These are phyloP conservation scores for Candida sakaeoensis DNA, from an alignment of 805 yeast genomes.

Conservation along the genomic window DNA sequence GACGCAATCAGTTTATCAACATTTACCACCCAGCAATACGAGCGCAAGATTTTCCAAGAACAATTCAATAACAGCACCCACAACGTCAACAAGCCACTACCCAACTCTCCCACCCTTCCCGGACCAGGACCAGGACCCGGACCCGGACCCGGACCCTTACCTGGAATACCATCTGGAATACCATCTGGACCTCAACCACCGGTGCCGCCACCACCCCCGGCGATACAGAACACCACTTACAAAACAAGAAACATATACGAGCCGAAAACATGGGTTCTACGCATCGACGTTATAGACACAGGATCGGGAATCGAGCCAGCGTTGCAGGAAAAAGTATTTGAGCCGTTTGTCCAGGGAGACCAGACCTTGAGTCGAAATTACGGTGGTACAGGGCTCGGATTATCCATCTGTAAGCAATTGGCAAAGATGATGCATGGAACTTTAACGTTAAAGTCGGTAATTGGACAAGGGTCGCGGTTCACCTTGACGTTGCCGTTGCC, in stretches of 20 bases:
- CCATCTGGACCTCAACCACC: too few relatives aligned
- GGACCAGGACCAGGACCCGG: too few relatives aligned
- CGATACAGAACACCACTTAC: slow-evolving; percentile 26
- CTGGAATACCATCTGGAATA: too few relatives aligned
- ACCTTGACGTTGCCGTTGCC: slow-evolving; percentile 52
- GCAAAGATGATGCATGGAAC: slow-evolving; percentile 49
- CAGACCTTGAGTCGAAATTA: slow-evolving; percentile 47
- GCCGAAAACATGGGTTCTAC: slow-evolving; percentile 53
- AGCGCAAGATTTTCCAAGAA: slow-evolving; percentile 32
- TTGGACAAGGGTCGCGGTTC: slow-evolving; percentile 46
- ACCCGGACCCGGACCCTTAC: too few relatives aligned
- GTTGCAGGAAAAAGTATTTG: slow-evolving; percentile 42
- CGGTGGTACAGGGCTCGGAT: slow-evolving; percentile 53
- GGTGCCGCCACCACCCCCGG: neutral
- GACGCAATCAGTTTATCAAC: slow-evolving; percentile 30
- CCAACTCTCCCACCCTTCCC: neutral
- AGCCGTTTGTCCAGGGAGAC: slow-evolving; percentile 55
- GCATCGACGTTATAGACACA: slow-evolving; percentile 55
- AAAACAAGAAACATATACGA: slow-evolving; percentile 30
- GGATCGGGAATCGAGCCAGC: slow-evolving; percentile 51
- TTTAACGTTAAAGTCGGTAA: slow-evolving; percentile 42
- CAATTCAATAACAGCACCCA: slow-evolving; percentile 27
- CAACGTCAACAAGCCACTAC: slow-evolving; percentile 1
- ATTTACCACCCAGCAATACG: slow-evolving; percentile 35
- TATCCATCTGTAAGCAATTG: slow-evolving; percentile 46